Percentiles rank a stretch among this genome's conserved stretches.
Evolutionary conservation across 805 yeast genomes (phyloP).

Genomic region (Starmerella khaoyaiensis): DNA sequence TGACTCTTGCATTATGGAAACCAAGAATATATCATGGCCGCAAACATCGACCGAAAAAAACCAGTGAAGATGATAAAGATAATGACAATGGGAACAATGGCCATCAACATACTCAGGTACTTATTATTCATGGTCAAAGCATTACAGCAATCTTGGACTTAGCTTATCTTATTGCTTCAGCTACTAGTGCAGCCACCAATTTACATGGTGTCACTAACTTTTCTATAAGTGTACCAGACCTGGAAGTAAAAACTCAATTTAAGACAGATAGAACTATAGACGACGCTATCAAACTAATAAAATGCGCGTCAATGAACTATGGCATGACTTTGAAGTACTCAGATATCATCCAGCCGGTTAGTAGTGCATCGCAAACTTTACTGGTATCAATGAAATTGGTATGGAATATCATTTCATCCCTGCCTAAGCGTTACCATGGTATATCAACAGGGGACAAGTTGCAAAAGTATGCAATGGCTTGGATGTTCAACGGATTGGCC

Average conservation of each 20-base stretch:
- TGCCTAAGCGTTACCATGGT: constrained; percentile 1
- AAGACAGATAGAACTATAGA: not conserved
- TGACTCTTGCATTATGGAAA: constrained; percentile 46
- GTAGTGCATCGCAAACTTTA: constrained; percentile 11
- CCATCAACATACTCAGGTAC: constrained; percentile 3
- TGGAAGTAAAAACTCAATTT: constrained; percentile 4
- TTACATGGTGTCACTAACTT: not conserved
- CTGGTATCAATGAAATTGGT: not conserved
- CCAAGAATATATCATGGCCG: constrained; percentile 3
- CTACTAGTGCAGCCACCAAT: constrained; percentile 2
- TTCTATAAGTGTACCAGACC: constrained; percentile 6
- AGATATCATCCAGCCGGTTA: constrained; percentile 10
- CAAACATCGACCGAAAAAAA: not conserved
- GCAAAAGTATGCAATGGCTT: constrained; percentile 12
- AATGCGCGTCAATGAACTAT: not conserved
- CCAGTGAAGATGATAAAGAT: too few relatives aligned
- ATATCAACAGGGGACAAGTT: not conserved
- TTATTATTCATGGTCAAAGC: constrained; percentile 12
- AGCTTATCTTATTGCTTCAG: constrained; percentile 10
- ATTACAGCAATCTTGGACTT: constrained; percentile 11
- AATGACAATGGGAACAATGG: not conserved
- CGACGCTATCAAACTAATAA: too few relatives aligned
- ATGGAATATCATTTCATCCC: not conserved
- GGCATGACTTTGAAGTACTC: constrained; percentile 1
- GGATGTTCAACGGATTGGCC: constrained; percentile 4